Percentiles rank a stretch among this genome's conserved stretches.
phyloP scores from a whole-genome alignment of 148 eudicot species.

The Rhododendron molle region DNA sequence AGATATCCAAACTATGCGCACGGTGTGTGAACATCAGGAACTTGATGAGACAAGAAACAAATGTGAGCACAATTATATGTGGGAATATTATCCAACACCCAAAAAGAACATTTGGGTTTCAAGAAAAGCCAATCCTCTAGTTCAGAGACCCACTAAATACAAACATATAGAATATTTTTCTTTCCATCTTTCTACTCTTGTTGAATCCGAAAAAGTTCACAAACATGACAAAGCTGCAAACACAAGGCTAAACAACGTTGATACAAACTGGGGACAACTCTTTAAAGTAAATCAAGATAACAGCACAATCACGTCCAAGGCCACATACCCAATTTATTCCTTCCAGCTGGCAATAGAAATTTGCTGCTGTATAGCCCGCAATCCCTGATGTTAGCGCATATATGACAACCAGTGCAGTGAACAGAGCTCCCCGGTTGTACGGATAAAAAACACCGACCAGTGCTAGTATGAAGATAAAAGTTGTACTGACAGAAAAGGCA shows the following conservation, averaged over 20 bases:
- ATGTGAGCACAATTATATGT: neutral
- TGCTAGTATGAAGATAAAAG: conserved; percentile 39
- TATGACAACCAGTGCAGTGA: conserved; percentile 47
- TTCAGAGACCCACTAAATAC: neutral
- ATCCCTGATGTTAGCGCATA: conserved; percentile 55
- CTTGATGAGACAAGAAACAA: neutral
- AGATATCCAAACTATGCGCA: neutral
- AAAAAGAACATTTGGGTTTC: neutral
- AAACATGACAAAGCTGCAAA: neutral
- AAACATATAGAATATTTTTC: neutral
- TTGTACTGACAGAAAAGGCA: conserved; percentile 22
- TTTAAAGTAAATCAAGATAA: neutral
- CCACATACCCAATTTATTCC: conserved; percentile 48
- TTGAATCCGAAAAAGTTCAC: neutral
- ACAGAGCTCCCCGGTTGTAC: conserved; percentile 52
- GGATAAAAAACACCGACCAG: conserved; percentile 55
- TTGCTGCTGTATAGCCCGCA: conserved; percentile 48
- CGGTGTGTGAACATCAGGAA: neutral
- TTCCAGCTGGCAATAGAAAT: conserved; percentile 45
- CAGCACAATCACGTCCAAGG: neutral
- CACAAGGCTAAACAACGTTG: neutral
- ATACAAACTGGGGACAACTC: neutral
- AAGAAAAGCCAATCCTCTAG: neutral
- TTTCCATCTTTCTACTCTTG: neutral
- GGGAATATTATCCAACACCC: neutral